Conservation (phyloP, 441 rosid genomes). For the Breynia disticha region DNA sequence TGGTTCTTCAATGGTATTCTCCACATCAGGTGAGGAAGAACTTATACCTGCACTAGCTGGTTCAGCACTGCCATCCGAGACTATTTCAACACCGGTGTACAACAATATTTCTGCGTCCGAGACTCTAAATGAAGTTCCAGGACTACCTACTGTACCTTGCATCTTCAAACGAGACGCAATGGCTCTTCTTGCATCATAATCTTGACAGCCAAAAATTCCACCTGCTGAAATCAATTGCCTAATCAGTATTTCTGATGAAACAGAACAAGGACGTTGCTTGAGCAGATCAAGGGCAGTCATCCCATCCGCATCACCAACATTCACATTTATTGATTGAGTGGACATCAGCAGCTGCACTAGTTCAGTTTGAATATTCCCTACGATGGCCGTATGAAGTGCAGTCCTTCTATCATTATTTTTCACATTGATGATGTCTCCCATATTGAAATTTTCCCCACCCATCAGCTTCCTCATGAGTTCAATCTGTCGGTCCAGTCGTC, state of each 20-base stretch:
- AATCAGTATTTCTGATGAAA: conserved; percentile 64
- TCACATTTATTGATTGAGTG: conserved; percentile 53
- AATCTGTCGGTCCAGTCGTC: conserved; percentile 70
- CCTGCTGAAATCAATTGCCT: conserved; percentile 78
- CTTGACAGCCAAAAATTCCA: conserved; percentile 59
- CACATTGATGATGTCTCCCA: conserved; percentile 47
- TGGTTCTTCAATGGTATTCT: conserved; percentile 33
- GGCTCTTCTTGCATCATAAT: conserved; percentile 56
- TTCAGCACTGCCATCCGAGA: conserved; percentile 30
- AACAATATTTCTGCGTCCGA: conserved; percentile 72
- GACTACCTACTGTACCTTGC: conserved; percentile 63
- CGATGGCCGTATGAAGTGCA: conserved; percentile 75
- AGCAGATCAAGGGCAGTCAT: conserved; percentile 91
- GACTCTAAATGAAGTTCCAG: conserved; percentile 71
- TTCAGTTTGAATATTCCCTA: conserved; percentile 63
- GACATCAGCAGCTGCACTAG: conserved; percentile 81
- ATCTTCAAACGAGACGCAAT: conserved; percentile 70
- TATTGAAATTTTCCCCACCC: conserved; percentile 19
- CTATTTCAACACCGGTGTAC: conserved; percentile 46
- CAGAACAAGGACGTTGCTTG: conserved; percentile 58
- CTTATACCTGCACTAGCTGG: conserved; percentile 35
- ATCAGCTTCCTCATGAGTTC: conserved; percentile 68
- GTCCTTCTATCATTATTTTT: conserved; percentile 65
- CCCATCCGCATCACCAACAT: conserved; percentile 51
- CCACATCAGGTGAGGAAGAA: conserved; percentile 39